Conservation (phyloP, 768 basidiomycete species). For the Russula ochroleuca region DNA sequence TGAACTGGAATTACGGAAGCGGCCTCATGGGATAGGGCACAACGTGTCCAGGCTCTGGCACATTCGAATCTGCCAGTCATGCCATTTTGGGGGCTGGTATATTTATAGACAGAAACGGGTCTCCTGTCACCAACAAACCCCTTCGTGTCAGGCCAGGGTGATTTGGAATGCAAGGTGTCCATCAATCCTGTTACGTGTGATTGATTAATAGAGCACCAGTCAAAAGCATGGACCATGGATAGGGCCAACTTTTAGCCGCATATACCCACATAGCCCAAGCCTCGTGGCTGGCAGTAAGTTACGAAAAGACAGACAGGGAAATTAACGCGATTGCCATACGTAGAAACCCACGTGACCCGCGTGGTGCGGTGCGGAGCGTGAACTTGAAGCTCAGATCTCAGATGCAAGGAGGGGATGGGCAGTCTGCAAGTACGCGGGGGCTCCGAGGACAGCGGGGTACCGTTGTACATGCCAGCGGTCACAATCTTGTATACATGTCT, state of each 20-base stretch:
- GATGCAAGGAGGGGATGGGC: too few relatives aligned
- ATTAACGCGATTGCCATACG: not conserved
- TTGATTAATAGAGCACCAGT: not conserved
- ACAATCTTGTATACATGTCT: too few relatives aligned
- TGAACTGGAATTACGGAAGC: not conserved
- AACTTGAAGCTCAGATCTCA: too few relatives aligned
- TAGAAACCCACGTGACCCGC: too few relatives aligned
- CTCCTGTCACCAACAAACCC: not conserved
- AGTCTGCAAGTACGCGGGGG: too few relatives aligned
- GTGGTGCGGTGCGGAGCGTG: too few relatives aligned
- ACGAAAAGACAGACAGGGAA: not conserved
- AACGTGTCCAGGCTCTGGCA: not conserved
- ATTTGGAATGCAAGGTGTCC: not conserved
- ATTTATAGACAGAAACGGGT: not conserved
- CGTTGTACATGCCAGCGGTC: too few relatives aligned
- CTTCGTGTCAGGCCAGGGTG: not conserved
- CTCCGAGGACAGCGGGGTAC: too few relatives aligned
- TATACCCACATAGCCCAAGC: not conserved
- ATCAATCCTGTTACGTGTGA: conserved; percentile 4
- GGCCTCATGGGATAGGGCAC: not conserved
- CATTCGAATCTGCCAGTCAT: not conserved
- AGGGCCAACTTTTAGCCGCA: not conserved
- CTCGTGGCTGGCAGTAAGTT: conserved; percentile 3
- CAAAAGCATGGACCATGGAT: not conserved
- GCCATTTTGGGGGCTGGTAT: not conserved